Base-by-base conservation (phyloP, 2,329 filamentous ascomycete species). In the Gliomastix tumulicola region DNA sequence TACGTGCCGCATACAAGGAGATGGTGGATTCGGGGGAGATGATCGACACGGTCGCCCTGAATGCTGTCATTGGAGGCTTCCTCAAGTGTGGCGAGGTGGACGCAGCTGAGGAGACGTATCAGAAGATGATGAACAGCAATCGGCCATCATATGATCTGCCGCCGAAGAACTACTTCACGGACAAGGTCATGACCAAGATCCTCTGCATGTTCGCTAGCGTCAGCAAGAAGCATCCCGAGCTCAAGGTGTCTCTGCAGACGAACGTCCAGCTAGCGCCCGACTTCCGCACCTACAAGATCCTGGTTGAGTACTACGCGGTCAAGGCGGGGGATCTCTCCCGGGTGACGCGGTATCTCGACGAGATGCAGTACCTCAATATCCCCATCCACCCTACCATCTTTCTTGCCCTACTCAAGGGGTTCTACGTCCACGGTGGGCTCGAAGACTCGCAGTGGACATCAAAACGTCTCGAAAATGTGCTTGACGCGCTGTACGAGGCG, bases 11-110 rank as follows among this genome's bases (percentile, higher is more conserved):
- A 0, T 98, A 96, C 57, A 76, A 74, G 44, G 79, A 88, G 17
- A 83, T 95, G 59, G 83, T 97, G n/a, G 68, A 84, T 25, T 75
- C 80, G 0, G 88, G 88, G 22, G 87, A 97, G 56, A 80, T 96
- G 43, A 80, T 98, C 38, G 90, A 97, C 56, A 89, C 86, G 0
- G 71, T 84, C 4, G 83, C 88, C 12, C 70, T 97, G 56, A 97
- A 97, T 53, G 86, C 84, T 48, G 79, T 96, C 49, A 85, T 97
- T 43, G 71, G 79, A 0, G 81, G 88, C 3, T 71, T 97, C 16
- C 69, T 96, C 30, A 72, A 79, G 38, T 80, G 82, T 12, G 82
- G 83, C 28, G 89, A 98, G 52, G 75, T 82, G 27, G 63, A 70
- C 7, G 81, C 86, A 1, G 92, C 89, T 4, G 80, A 90, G 47